These are phyloP conservation scores for Tetragonia tetragonoides DNA, from an alignment of 148 eudicot species.

Conservation along the genomic window DNA sequence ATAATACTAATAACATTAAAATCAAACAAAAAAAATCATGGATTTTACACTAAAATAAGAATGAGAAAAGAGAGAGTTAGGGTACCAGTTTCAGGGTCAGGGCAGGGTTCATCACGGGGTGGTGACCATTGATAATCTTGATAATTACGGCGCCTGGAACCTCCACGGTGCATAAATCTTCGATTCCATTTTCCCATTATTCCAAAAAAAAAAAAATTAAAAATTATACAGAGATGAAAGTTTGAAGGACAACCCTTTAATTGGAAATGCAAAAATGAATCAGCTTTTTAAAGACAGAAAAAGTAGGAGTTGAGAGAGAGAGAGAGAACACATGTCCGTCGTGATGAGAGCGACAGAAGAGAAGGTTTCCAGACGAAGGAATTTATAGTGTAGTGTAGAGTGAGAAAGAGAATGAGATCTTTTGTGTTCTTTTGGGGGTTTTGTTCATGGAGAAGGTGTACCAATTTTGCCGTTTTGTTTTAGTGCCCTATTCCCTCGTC, in stretches of 20 bases:
- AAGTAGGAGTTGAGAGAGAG: background rate
- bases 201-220: background rate
- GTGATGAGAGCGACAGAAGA: too few species aligned
- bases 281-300: background rate
- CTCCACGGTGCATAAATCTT: conserved; percentile 17
- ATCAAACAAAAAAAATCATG: background rate
- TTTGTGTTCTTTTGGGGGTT: too few species aligned
- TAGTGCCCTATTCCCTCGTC: too few species aligned
- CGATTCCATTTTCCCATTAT: conserved; percentile 34
- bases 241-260: background rate
- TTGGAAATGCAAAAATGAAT: too few species aligned
- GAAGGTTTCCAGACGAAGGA: too few species aligned
- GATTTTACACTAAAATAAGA: background rate
- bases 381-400: too few species aligned
- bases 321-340: background rate
- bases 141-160: conserved; percentile 24
- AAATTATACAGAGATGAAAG: background rate
- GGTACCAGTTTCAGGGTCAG: conserved; percentile 36
- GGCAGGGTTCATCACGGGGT: conserved; percentile 34
- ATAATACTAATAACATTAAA: too few species aligned
- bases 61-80: background rate
- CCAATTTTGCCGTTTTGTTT: too few species aligned
- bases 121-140: conserved; percentile 40
- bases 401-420: too few species aligned
- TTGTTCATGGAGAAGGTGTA: too few species aligned